Percentiles rank a stretch among this genome's conserved stretches.
Evolutionary conservation across 2,329 filamentous ascomycete species (phyloP).

Genomic region (Aureobasidium pullulans): DNA sequence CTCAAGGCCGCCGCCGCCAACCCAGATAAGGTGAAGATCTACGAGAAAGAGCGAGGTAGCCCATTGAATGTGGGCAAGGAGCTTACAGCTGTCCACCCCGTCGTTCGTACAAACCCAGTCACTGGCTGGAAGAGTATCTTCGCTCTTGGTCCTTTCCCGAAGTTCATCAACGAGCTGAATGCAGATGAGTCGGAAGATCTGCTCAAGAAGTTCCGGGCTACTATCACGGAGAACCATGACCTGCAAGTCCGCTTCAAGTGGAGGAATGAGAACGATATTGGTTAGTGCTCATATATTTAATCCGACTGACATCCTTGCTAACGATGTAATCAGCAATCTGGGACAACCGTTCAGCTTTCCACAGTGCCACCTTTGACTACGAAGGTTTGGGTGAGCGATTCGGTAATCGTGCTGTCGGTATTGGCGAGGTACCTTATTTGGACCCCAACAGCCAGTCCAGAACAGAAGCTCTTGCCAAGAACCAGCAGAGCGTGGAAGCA

Average conservation of each 20-base stretch:
- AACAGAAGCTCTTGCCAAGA: slow-evolving; percentile 31
- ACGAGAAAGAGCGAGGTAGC: slow-evolving; percentile 42
- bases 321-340: slow-evolving; percentile 54
- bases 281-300: slow-evolving; percentile 20
- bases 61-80: slow-evolving; percentile 48
- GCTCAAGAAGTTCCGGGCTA: slow-evolving; percentile 34
- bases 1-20: slow-evolving; percentile 35
- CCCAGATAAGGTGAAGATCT: slow-evolving; percentile 35
- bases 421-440: slow-evolving; percentile 49
- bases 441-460: slow-evolving; percentile 45
- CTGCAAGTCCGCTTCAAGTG: slow-evolving; percentile 44
- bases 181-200: slow-evolving; percentile 36
- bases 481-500: background rate
- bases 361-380: slow-evolving; percentile 58
- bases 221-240: slow-evolving; percentile 44
- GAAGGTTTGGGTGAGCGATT: slow-evolving; percentile 44
- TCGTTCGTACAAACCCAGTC: slow-evolving; percentile 56
- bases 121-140: slow-evolving; percentile 56
- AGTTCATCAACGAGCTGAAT: slow-evolving; percentile 38
- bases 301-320: slow-evolving; percentile 15
- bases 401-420: slow-evolving; percentile 47
- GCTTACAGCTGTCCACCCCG: slow-evolving; percentile 46
- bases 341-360: slow-evolving; percentile 57
- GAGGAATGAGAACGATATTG: slow-evolving; percentile 42
- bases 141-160: slow-evolving; percentile 31